Evolutionary conservation across 345 rosid species (phyloP), one percentile per base, ranked within the genome.

Genomic region (Salix koriyanagi): DNA sequence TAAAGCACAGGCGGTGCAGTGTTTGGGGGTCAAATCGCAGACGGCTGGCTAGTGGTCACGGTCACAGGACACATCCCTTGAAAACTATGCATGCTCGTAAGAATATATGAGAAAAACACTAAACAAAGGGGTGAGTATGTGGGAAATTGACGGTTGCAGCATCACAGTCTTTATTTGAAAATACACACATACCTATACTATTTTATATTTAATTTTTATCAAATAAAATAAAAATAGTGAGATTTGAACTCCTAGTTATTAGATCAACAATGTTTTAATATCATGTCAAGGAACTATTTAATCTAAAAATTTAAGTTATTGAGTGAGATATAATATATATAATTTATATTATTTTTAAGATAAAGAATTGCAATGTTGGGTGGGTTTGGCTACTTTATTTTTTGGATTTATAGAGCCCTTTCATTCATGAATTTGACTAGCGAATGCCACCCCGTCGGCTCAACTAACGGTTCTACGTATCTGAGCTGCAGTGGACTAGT

Each of bases 361-460:
- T 32, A 32, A 32, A 32, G 34, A 32, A 32, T 13, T 41, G 19
- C 60, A 15, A 79, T 4, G 61, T 11, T 28, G 13, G 64, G 42
- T 32, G 44, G 65, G 68, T 9, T 23, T 60, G 67, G 70, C 76
- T 13, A 23, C 34, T 37, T 39, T 65, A 16, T 16, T 56, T 36
- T 56, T 32, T 7, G 18, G 6, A 69, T 5, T 14, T 4, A 26
- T 42, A 16, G 28, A 36, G 26, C 1, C 21, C 69, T 6, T 62
- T 39, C 54, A 18, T 19, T 19, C 58, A 52, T 52, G 2, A 39
- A 56, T 65, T 48, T 71, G 79, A 77, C 75, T 28, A 3, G 62
- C 15, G 42, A n/a, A 64, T 5, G 54, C 13, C 28, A 60, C 41
- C 41, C 79, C 76, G 74, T 75, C 76, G 26, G 81, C 77, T 78